Evolutionary conservation across 257 asterid species (phyloP), one percentile per base, ranked within the genome.

Genomic region (Pogostemon cablin): DNA sequence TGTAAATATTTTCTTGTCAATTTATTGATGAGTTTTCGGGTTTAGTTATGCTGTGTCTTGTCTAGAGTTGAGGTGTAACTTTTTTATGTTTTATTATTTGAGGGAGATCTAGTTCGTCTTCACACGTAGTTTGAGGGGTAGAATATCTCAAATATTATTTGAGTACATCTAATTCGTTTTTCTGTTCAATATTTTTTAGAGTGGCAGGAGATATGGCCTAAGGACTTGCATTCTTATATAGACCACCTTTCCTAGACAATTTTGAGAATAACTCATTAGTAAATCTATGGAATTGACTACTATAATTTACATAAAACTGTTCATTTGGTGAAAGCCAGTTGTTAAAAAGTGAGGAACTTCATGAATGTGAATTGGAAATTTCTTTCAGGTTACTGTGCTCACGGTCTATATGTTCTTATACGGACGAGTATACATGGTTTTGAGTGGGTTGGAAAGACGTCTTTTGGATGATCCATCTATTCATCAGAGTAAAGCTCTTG

Each of bases 391-490:
- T 46, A 91, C 99, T 4, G 95, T 91, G 75, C 89, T 95, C 55
- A 86, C 86, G 4, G 96, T 83, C n/a, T 95, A 95, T 53, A 35
- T 88, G 15, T 95, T 95, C 81, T 83, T 95, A 61, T 95, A 95
- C 42, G 99, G 99, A 54, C 86, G 96, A 72, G 2, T 87, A 32
- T 95, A 95, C 84, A 72, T 95, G 97, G 98, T 88, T 62, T 84
- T 95, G 81, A 95, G 99, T 68, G 99, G 99, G 17, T 43, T 95
- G 77, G 98, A 95, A 82, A 88, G 77, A 72, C 83, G 89, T 61
- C 87, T 95, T 76, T 81, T 95, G 65, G 92, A 86, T 32, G 90
- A 84, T 75, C 84, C 92, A 47, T 71, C 75, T 41, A 61, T 95
- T 77, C 93, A 85, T 75, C 86, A 86, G 79, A 86, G 84, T 74